Percentiles rank a stretch among this genome's conserved stretches.
phyloP scores from a whole-genome alignment of 176 grass and related monocot genomes.

The Aegilops bicornis region DNA sequence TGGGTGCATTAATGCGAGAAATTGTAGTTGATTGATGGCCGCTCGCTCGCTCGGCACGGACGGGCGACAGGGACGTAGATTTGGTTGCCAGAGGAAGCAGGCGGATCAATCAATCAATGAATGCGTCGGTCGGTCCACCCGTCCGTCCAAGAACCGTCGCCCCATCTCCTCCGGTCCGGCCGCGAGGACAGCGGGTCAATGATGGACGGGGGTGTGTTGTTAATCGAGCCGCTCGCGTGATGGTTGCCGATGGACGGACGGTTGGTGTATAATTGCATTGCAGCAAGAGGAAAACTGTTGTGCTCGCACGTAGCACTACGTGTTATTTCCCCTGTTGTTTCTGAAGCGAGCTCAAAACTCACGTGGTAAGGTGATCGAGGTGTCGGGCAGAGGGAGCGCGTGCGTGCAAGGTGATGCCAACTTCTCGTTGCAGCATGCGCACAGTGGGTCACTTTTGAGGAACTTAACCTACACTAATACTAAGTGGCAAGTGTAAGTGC shows the following conservation, averaged over 20 bases:
- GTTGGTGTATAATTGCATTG: background rate
- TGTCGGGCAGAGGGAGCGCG: background rate
- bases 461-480: background rate
- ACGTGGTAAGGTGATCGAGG: background rate
- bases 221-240: background rate
- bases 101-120: background rate
- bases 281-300: background rate
- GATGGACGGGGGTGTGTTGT: background rate
- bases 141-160: background rate
- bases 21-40: constrained; percentile 61
- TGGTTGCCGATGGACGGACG: background rate
- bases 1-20: constrained; percentile 48
- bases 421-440: background rate
- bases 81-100: constrained; percentile 44
- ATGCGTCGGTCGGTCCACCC: constrained; percentile 13
- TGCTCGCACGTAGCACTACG: background rate
- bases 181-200: background rate
- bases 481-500: background rate
- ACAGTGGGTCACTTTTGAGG: background rate
- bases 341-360: background rate
- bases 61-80: constrained; percentile 34
- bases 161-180: constrained; percentile 10
- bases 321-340: too few species aligned
- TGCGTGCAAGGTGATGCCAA: background rate
- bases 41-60: too few species aligned